These are phyloP conservation scores for Apodospora peruviana DNA, from an alignment of 495 filamentous ascomycete genomes.

Conservation along the genomic window DNA sequence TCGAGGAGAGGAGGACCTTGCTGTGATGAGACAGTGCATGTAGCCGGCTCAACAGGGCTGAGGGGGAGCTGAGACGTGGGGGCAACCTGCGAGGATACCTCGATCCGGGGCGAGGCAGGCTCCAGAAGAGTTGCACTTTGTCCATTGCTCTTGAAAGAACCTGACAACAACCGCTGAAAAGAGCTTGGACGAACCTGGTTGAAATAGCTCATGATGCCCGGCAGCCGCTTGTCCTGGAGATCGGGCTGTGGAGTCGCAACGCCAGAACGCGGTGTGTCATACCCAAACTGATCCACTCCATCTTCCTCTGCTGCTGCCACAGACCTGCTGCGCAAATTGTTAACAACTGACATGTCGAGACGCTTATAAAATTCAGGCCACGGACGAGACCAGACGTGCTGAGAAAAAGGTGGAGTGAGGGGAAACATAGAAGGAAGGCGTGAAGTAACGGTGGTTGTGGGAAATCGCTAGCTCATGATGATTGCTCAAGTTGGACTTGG, in stretches of 20 bases:
- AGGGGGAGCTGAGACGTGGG: conserved; percentile 17
- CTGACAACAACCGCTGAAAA: conserved; percentile 33
- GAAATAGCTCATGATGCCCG: conserved; percentile 90
- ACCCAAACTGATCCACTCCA: conserved; percentile 69
- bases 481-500: conserved; percentile 19
- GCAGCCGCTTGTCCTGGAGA: conserved; percentile 80
- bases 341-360: conserved; percentile 35
- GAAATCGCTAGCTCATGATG: conserved; percentile 31
- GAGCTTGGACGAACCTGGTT: conserved; percentile 86
- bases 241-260: conserved; percentile 85
- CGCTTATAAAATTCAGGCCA: conserved; percentile 8
- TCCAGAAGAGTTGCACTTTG: conserved; percentile 30
- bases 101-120: conserved; percentile 27
- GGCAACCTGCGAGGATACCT: conserved; percentile 27
- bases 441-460: conserved; percentile 14
- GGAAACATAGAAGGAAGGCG: conserved; percentile 19
- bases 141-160: conserved; percentile 31
- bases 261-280: conserved; percentile 76
- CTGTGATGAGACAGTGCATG: conserved; percentile 22
- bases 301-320: conserved; percentile 56
- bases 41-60: conserved; percentile 16
- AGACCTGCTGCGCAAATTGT: conserved; percentile 43
- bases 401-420: conserved; percentile 16
- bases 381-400: conserved; percentile 7
- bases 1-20: conserved; percentile 47